Evolutionary conservation across 1,139 yeast genomes (phyloP), one percentile per base, ranked within the genome.

Genomic region (Candida albicans): DNA sequence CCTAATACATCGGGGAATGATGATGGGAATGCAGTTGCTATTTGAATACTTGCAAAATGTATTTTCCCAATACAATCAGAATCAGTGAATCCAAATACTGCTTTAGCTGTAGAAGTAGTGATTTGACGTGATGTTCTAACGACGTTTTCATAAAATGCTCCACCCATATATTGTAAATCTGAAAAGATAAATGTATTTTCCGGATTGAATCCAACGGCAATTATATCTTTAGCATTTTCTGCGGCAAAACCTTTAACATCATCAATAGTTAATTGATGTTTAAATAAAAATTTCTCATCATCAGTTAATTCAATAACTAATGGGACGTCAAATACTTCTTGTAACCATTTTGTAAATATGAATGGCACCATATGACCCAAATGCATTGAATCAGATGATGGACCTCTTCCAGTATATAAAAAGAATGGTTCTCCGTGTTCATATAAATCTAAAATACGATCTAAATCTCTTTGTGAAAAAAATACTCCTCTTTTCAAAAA

Each of bases 281-380:
- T 95, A 77, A 95, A 95, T 58, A 95, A 70, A 66, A 93, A 95
- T 71, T 95, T 95, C 67, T 95, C 99, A 63, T 95, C 99, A 64
- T 95, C 99, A 2, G 99, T 95, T 68, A 95, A 75, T 67, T 93
- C 97, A 54, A 95, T 82, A 35, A 95, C 95, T 52, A 95, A 75
- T n/a, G 99, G 98, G 45, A 81, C 97, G 61, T 93, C 98, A 64
- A 95, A 93, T 3, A 91, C 99, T 40, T 91, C 97, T 67, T 95
- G 99, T 57, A 95, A 76, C 99, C 99, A 95, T 67, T 90, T 90
- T 47, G 99, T 93, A 73, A 95, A 95, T 33, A 87, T 66, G 61
- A 95, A 95, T 10, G 99, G 99, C 49, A 91, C 79, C 91, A 93
- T 84, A 65, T 95, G 99, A 39, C 99, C 99, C 70, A 95, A 75